Percentiles rank a stretch among this genome's conserved stretches.
phyloP scores from a whole-genome alignment of 331 rosid species.

The Acacia pycnantha region DNA sequence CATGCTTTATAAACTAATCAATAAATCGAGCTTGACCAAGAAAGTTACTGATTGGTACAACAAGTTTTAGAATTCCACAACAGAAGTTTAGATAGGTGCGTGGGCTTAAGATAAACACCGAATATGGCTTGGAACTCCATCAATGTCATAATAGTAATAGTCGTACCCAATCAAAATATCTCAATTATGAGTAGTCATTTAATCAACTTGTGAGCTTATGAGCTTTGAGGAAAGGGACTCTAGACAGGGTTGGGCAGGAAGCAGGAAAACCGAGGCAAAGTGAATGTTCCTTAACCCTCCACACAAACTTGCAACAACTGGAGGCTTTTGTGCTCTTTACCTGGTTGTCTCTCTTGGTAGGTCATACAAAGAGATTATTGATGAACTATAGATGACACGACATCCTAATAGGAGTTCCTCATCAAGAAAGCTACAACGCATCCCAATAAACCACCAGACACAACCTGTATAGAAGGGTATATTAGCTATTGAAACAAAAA shows the following conservation, averaged over 20 bases:
- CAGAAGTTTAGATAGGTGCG: no score
- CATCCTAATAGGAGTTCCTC: conserved; percentile 35
- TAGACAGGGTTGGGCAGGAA: not conserved
- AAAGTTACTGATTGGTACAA: no score
- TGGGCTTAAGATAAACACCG: no score
- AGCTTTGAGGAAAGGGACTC: not conserved
- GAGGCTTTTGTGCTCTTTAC: conserved; percentile 16
- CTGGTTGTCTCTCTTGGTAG: conserved; percentile 9
- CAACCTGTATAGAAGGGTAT: conserved; percentile 50
- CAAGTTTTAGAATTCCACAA: no score
- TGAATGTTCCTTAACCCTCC: not conserved
- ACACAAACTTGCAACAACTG: conserved; percentile 23
- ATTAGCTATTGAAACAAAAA: not conserved
- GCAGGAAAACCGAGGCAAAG: not conserved
- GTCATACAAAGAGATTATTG: conserved; percentile 7
- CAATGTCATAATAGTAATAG: no score
- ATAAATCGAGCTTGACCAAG: no score
- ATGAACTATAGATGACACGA: not conserved
- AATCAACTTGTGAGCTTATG: not conserved
- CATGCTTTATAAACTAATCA: no score
- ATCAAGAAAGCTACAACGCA: conserved; percentile 56
- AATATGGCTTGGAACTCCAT: no score
- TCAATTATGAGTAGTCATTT: not conserved
- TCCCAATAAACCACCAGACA: conserved; percentile 76
- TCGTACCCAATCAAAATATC: not conserved